These are phyloP conservation scores for Penicillium tannophilum DNA, from an alignment of 495 filamentous ascomycete genomes.

Conservation along the genomic window DNA sequence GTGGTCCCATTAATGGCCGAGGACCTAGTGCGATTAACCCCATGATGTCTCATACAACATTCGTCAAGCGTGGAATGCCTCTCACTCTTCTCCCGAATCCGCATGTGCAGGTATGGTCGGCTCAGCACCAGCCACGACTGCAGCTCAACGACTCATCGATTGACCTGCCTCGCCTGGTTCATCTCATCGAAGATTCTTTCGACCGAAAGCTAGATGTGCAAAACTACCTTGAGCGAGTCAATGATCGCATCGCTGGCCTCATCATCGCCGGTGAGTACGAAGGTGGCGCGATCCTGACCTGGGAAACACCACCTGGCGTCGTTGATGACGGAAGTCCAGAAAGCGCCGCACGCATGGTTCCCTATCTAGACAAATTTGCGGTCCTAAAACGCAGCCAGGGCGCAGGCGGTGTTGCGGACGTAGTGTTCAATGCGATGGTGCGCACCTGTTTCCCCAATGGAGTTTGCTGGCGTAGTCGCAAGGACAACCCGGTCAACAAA, in stretches of 20 bases:
- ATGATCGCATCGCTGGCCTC: conserved; percentile 78
- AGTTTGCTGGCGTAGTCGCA: conserved; percentile 79
- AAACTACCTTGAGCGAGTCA: conserved; percentile 78
- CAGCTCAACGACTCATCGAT: conserved; percentile 76
- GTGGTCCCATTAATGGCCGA: conserved; percentile 34
- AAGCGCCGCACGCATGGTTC: conserved; percentile 64
- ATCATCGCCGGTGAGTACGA: conserved; percentile 97
- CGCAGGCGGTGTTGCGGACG: conserved; percentile 87
- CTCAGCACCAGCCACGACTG: conserved; percentile 58
- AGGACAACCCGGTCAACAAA: conserved; percentile 84
- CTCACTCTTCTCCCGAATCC: conserved; percentile 80
- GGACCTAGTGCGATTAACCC: conserved; percentile 31
- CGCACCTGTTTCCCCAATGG: conserved; percentile 79
- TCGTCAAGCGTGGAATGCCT: conserved; percentile 89
- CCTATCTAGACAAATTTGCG: conserved; percentile 97
- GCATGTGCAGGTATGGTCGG: conserved; percentile 61
- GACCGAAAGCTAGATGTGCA: conserved; percentile 77
- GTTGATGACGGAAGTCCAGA: conserved; percentile 53
- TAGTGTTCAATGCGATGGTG: conserved; percentile 96
- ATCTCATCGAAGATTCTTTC: conserved; percentile 95
- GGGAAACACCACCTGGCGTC: conserved; percentile 75
- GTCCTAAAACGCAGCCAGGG: conserved; percentile 88
- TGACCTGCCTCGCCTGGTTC: conserved; percentile 76
- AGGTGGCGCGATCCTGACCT: conserved; percentile 91
- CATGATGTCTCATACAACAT: conserved; percentile 60